Conservation (phyloP, 805 yeast genomes). For the Ogataea ramenticola region DNA sequence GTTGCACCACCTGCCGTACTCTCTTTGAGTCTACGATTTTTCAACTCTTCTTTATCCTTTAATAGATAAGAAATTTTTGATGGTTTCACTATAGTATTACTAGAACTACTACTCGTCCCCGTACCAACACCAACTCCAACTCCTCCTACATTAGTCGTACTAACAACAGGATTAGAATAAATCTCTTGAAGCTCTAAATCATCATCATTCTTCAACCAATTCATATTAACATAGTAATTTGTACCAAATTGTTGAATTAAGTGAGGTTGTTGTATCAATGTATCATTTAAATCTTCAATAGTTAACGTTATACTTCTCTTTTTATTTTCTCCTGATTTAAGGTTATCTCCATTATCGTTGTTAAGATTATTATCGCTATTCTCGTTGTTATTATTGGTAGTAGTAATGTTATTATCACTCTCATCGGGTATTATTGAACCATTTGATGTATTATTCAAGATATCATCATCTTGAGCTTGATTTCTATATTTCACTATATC, state of each 20-base stretch:
- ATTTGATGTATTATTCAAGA: constrained; percentile 5
- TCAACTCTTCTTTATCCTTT: constrained; percentile 1
- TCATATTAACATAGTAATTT: constrained; percentile 38
- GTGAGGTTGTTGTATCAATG: constrained; percentile 59
- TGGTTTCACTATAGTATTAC: background rate
- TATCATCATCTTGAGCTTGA: constrained; percentile 19
- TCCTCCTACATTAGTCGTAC: too few species aligned
- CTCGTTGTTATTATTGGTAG: background rate
- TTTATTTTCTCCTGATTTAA: constrained; percentile 8
- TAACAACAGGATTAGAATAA: background rate
- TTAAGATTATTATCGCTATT: background rate
- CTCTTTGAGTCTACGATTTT: background rate
- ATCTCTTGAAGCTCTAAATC: constrained; percentile 8
- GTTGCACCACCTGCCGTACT: background rate
- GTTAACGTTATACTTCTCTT: constrained; percentile 36
- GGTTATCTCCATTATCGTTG: background rate
- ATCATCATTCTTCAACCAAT: constrained; percentile 53
- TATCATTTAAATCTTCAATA: constrained; percentile 60
- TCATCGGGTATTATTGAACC: background rate
- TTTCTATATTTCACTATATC: constrained; percentile 54
- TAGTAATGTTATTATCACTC: background rate
- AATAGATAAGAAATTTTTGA: background rate
- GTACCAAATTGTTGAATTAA: constrained; percentile 65
- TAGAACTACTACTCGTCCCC: background rate
- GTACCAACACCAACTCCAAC: background rate